Evolutionary conservation across 2,329 filamentous ascomycete species (phyloP), one percentile per base, ranked within the genome.

Genomic region (Ophiocordyceps polyrhachis-furcata): DNA sequence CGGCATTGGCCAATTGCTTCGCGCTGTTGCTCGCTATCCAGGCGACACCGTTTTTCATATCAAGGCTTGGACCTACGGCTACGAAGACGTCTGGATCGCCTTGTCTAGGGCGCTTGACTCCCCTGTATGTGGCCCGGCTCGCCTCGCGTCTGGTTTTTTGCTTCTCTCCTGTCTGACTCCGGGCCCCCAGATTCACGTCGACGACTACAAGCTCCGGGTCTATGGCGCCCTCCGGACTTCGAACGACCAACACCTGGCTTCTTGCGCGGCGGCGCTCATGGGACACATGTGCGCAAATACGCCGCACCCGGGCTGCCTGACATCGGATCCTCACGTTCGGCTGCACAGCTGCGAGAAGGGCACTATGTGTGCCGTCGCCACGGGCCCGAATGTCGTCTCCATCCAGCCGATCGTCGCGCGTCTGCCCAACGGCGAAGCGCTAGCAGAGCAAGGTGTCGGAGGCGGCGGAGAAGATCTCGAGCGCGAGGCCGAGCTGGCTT

Each of bases 31-130:
- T 0, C 56, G 63, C 21, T 93, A 89, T 57, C 81, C 87, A 0
- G 49, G 66, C 1, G 74, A 85, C 37, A 93, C 86, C 0, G 59
- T 81, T 1, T 95, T 94, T 54, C 83, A 93, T 58, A 71, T 96
- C 41, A 76, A 87, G 46, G 76, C 86, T 1, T 94, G 88, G 87
- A 95, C 89, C 0, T 91, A 91, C 56, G 71, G 70, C 0, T 94
- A 95, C 50, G 88, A 96, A 57, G 83, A 93, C 44, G 86, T 94
- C 0, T 95, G 87, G 87, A 67, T 87, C 47, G 81, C 85, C 0
- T 62, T 96, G 1, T 79, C 86, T 0, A 73, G 78, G 20, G 74
- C 77, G 12, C 64, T 95, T 0, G 62, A 74, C 6, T 80, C 79
- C 3, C 71, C 69, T 55, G 79, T 80, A 60, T 46, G 55, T 40